Evolutionary conservation across 2,329 filamentous ascomycete genomes (phyloP).

Genomic region (Raffaelea deltoideospora): DNA sequence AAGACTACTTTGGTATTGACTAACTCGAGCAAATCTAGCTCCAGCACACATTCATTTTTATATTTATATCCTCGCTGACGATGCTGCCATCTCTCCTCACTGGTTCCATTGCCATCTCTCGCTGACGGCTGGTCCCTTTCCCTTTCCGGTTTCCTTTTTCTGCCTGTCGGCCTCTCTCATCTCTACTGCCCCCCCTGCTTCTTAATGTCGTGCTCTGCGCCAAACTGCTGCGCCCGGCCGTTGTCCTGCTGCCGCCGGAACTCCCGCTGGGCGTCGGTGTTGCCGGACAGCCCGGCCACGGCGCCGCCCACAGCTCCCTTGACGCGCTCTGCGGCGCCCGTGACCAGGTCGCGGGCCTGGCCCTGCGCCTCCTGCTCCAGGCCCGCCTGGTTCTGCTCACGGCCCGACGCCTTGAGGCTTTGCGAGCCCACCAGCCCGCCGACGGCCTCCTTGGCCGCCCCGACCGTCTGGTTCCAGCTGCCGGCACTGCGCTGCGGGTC

Average conservation of each 20-base stretch:
- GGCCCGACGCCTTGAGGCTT: slow-evolving; percentile 58
- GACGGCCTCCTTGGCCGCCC: slow-evolving; percentile 66
- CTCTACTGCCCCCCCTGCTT: slow-evolving; percentile 41
- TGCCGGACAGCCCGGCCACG: slow-evolving; percentile 57
- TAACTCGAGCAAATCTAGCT: no score
- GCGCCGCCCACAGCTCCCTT: slow-evolving; percentile 53
- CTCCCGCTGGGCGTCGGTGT: slow-evolving; percentile 46
- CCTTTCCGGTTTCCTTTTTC: no score
- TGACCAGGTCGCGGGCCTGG: slow-evolving; percentile 59
- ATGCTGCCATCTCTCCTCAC: no score
- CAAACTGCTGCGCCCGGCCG: slow-evolving; percentile 68
- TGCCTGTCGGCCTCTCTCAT: not conserved
- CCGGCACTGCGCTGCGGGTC: slow-evolving; percentile 57
- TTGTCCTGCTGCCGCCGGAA: slow-evolving; percentile 58
- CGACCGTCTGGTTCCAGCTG: slow-evolving; percentile 79
- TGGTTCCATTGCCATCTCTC: no score
- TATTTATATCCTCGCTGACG: no score
- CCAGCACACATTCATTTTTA: no score
- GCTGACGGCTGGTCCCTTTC: no score
- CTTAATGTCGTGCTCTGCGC: slow-evolving; percentile 66
- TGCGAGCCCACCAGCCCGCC: slow-evolving; percentile 59
- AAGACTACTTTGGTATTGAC: no score
- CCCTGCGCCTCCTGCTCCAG: slow-evolving; percentile 72
- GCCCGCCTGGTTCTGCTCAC: slow-evolving; percentile 64
- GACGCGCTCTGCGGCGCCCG: slow-evolving; percentile 51